phyloP scores from a whole-genome alignment of 345 rosid genomes.

The Sonneratia alba region DNA sequence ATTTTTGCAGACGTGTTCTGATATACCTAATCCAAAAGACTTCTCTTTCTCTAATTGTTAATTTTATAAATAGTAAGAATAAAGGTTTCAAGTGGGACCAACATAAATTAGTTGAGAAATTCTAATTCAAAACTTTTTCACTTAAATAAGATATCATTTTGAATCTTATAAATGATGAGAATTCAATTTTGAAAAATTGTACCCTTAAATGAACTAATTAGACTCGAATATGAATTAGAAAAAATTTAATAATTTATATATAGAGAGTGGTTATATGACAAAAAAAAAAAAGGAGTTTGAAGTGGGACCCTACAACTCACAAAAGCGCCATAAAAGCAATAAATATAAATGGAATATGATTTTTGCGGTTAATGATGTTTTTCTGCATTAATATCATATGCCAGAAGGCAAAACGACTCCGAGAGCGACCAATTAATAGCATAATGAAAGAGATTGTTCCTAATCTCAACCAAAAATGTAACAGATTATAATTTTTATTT shows the following conservation, averaged over 20 bases:
- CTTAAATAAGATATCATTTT: background rate
- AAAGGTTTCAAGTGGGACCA: background rate
- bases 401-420: conserved; percentile 4
- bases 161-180: no score
- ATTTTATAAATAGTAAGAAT: background rate
- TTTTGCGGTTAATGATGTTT: no score
- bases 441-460: background rate
- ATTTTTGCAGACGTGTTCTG: conserved; percentile 17
- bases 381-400: background rate
- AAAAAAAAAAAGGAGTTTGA: conserved; percentile 3
- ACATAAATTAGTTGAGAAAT: no score
- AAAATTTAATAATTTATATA: no score
- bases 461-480: background rate
- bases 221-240: no score
- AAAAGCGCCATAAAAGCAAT: background rate
- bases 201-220: no score
- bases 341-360: background rate
- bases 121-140: no score
- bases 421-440: background rate
- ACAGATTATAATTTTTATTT: no score
- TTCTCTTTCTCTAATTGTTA: conserved; percentile 11
- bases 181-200: no score
- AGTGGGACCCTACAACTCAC: conserved; percentile 1
- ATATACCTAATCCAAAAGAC: conserved; percentile 36
- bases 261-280: no score